Evolutionary conservation across 345 rosid genomes (phyloP), one percentile per base, ranked within the genome.

Genomic region (Moricandia moricandioides): DNA sequence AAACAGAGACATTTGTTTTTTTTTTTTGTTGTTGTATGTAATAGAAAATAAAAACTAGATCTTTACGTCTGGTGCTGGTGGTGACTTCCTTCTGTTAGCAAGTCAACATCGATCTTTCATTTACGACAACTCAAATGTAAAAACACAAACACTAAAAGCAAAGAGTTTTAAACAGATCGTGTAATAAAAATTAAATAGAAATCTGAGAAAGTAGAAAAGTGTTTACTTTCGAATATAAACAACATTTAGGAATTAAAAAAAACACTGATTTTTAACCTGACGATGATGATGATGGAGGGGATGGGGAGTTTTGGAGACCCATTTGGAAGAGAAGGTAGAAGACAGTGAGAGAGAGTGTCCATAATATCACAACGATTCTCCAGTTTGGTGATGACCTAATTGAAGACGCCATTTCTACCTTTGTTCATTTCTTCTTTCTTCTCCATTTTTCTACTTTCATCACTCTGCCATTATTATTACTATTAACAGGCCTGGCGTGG

Each of bases 321-420:
- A 85, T 69, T 54, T 63, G 86, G 79, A 86, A 78, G 60, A 86
- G 79, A 65, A 74, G 74, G 88, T 74, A 83, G 77, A 84, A 86
- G 26, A 85, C 33, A 72, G 79, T 4, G 56, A 89, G 51, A 69
- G 85, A 85, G 58, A 85, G 18, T 5, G 70, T 69, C 93, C 90
- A 91, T 67, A 86, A 72, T 2, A 85, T 59, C 75, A 82, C 78
- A 8, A 71, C 81, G 33, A 70, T 78, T 86, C 88, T 86, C 87
- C 88, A 86, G 34, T 77, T 84, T 2, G 0, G 7, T 33, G 79
- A 37, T 30, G 67, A 18, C 65, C 83, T 79, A 33, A 67, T 65
- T 10, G 69, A 65, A 71, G 72, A 77, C 16, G 35, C 47, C 78
- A 73, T 67, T 79, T 73, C 71, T 58, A 82, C 70, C 68, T 67